Evolutionary conservation across 768 basidiomycete species (phyloP), one percentile per base, ranked within the genome.

Genomic region (Clitopilus passeckerianus): DNA sequence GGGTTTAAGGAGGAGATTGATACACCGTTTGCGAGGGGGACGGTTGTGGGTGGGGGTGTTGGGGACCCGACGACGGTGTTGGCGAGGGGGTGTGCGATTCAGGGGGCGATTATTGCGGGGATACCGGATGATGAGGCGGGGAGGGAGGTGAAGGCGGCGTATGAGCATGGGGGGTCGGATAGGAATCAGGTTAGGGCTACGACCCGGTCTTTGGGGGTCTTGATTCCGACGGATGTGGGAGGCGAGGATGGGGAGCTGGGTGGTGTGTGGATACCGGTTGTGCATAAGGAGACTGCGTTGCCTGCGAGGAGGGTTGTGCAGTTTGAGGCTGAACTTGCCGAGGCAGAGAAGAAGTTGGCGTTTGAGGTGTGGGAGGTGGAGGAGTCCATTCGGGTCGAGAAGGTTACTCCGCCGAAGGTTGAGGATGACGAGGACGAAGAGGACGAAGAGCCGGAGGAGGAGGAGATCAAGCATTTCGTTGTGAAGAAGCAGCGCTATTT

Each of bases 51-150:
- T 43, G 90, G 89, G 0, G 88, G 89, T 18, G 72, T 82, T 1
- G 89, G 88, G 14, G 90, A 92, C 69, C 90, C 91, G 0, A 91
- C 89, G 0, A 87, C 90, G 9, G 78, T 92, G 53, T 76, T 93
- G 0, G 86, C 90, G 1, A 75, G 88, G 9, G 91, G 91, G n/a
- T 87, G 85, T 59, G 91, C 89, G 3, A 67, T 87, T 41, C 91
- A 93, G 68, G 91, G 88, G 1, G 81, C 82, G 52, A 68, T 91
- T 35, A 75, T 93, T 35, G 72, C 80, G 1, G 67, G 70, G 10
- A 72, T 90, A 30, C 73, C 74, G 2, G 71, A 74, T 30, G 79
- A 78, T 2, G 75, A 76, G 46, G 78, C 77, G 41, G 80, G 82
- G 43, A 74, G 74, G 44, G 83, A 85, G 60, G 66, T 91, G 23